Conservation (phyloP, 1,284 basidiomycete species). For the Salmacisia buchloeana region DNA sequence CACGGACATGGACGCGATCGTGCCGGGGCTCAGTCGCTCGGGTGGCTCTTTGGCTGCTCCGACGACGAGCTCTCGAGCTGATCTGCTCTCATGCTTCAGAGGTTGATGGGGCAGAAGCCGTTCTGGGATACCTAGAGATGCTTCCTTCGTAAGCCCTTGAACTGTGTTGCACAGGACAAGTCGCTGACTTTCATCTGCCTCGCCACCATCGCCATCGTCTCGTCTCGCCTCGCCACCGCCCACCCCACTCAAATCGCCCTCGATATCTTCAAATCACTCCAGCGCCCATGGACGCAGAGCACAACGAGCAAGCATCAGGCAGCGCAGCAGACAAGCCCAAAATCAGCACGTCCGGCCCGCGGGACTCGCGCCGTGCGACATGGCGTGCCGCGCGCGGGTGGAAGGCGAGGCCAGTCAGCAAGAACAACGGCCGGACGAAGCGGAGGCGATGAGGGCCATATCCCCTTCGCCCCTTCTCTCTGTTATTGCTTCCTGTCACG, state of each 20-base stretch:
- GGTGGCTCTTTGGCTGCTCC: neutral
- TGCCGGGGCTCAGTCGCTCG: neutral
- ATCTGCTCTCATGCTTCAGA: neutral
- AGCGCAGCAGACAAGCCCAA: neutral
- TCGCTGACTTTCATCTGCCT: neutral
- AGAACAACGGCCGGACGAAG: slow-evolving; percentile 5
- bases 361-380: slow-evolving; percentile 1
- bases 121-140: neutral
- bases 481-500: neutral
- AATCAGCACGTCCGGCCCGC: neutral
- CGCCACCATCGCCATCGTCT: no score
- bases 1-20: neutral
- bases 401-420: neutral
- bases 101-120: neutral
- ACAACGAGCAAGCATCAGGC: neutral
- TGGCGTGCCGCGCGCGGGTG: neutral
- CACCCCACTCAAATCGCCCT: neutral
- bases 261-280: neutral
- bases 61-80: neutral
- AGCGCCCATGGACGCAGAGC: neutral
- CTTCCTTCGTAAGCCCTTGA: neutral
- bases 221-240: no score
- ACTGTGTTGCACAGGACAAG: neutral
- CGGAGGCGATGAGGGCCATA: neutral
- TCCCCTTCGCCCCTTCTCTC: neutral